Evolutionary conservation across 2,329 filamentous ascomycete species (phyloP), one percentile per base, ranked within the genome.

Genomic region (Kalaharituber pfeilii): DNA sequence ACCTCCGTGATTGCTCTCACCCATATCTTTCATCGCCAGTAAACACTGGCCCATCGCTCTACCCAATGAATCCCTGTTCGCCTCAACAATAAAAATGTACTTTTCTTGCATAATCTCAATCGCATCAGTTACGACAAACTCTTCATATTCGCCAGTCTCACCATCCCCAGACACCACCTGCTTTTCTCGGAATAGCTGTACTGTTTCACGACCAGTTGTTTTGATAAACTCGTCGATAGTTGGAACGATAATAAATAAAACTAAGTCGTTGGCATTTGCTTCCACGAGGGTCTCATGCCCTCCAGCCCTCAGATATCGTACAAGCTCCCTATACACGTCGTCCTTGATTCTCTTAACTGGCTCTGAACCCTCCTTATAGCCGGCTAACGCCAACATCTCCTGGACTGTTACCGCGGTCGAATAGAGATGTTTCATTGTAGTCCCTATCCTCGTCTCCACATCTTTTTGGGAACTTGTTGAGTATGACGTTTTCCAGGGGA

Each of bases 321-420:
- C 25, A 52, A 52, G 20, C 24, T 52, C 8, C 50, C 42, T 52
- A 15, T 52, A 52, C 26, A 52, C 50, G 8, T 52, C 50, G 15
- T 52, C 26, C 50, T 52, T 52, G 26, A 39, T 52, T 24, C 26
- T 30, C 15, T 15, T 52, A 6, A 52, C 28, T n/a, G 50, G 13
- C 9, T 52, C 50, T 24, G 15, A 30, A 24, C 24, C 47, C 47
- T 50, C 24, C 22, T 27, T 50, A 39, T 52, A 52, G 13, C 29
- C 50, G 39, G 25, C 50, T 52, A 28, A n/a, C 24, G 29, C 29
- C 24, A 52, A 52, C 50, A 52, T 52, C n/a, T 39, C 28, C 50
- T 52, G 20, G 24, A 30, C 15, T 39, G 28, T 8, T 28, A 52
- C 42, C 28, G 18, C 29, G n/a, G 50, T 25, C 11, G 25, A 8